phyloP scores from a whole-genome alignment of 164 flowering plant genomes.

The Dillenia suffruticosa region DNA sequence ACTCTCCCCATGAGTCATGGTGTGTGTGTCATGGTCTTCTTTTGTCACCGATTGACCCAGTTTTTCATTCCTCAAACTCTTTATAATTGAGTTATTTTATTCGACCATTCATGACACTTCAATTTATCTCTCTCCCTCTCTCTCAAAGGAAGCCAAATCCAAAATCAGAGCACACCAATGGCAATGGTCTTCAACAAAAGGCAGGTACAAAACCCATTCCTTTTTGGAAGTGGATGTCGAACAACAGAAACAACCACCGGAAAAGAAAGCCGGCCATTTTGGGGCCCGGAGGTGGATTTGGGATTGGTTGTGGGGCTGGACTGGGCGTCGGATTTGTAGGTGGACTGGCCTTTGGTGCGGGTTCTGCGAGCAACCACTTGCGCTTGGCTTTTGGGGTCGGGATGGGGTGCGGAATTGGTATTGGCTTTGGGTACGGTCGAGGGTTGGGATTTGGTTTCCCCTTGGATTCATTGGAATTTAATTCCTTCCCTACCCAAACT shows the following conservation, averaged over 20 bases:
- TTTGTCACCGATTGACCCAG: too few relatives aligned
- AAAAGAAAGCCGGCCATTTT: constrained; percentile 19
- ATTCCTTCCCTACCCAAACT: constrained; percentile 3
- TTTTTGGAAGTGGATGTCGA: too few relatives aligned
- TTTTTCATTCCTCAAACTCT: too few relatives aligned
- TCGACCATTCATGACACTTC: too few relatives aligned
- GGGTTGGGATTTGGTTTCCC: constrained; percentile 42
- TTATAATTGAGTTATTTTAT: too few relatives aligned
- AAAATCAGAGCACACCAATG: too few relatives aligned
- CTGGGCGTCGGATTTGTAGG: constrained; percentile 59
- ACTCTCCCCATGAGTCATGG: too few relatives aligned
- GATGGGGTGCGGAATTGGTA: constrained; percentile 52
- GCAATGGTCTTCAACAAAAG: too few relatives aligned
- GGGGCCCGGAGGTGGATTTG: constrained; percentile 62
- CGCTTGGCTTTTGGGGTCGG: constrained; percentile 48
- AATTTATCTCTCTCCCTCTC: too few relatives aligned
- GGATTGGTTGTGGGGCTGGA: constrained; percentile 77
- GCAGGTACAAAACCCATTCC: too few relatives aligned
- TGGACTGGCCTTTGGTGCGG: constrained; percentile 39
- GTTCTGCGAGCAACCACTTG: constrained; percentile 48
- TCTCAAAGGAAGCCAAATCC: too few relatives aligned
- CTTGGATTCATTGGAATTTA: constrained; percentile 20
- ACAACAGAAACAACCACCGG: not conserved
- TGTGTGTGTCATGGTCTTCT: too few relatives aligned
- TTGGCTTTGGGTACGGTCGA: constrained; percentile 57